Percentiles rank a stretch among this genome's conserved stretches.
phyloP scores from a whole-genome alignment of 1,284 basidiomycete species.

The Schizopora paradoxa region DNA sequence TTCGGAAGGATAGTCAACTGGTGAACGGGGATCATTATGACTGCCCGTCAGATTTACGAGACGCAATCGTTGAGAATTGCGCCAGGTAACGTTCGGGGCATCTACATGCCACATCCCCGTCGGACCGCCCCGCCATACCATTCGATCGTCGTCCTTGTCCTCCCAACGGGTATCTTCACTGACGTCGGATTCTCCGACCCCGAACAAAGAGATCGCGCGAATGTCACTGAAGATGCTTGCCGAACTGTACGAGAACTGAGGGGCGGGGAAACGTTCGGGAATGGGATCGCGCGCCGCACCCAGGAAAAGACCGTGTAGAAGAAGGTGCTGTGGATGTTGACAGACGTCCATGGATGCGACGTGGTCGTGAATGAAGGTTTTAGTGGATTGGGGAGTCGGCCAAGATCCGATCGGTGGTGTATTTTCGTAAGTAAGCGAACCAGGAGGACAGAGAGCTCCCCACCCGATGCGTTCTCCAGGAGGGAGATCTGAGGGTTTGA shows the following conservation, averaged over 20 bases:
- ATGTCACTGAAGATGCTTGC: constrained; percentile 57
- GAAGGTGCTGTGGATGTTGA: constrained; percentile 43
- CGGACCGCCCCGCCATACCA: constrained; percentile 63
- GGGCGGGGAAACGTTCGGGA: constrained; percentile 40
- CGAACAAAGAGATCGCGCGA: constrained; percentile 40
- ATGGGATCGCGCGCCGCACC: constrained; percentile 44
- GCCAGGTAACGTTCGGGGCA: constrained; percentile 45
- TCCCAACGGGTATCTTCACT: constrained; percentile 53
- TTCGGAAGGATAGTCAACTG: too few relatives aligned
- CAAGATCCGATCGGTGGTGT: constrained; percentile 14
- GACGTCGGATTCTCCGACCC: constrained; percentile 32
- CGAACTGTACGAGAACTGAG: constrained; percentile 51
- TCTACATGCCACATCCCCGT: constrained; percentile 53
- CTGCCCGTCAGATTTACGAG: constrained; percentile 32
- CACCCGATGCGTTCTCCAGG: constrained; percentile 33
- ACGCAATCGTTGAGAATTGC: constrained; percentile 41
- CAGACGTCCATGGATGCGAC: constrained; percentile 53
- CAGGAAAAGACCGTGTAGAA: constrained; percentile 50
- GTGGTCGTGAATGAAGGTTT: constrained; percentile 48
- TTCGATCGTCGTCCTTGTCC: constrained; percentile 46
- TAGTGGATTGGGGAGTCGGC: constrained; percentile 26
- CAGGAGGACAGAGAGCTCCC: constrained; percentile 37
- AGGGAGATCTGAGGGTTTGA: constrained; percentile 33
- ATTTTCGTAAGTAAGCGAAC: constrained; percentile 32
- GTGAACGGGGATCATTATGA: too few relatives aligned